Percentiles rank a stretch among this genome's conserved stretches.
These are phyloP conservation scores for Moricandia arvensis DNA, from an alignment of 345 rosid species.

Conservation along the genomic window DNA sequence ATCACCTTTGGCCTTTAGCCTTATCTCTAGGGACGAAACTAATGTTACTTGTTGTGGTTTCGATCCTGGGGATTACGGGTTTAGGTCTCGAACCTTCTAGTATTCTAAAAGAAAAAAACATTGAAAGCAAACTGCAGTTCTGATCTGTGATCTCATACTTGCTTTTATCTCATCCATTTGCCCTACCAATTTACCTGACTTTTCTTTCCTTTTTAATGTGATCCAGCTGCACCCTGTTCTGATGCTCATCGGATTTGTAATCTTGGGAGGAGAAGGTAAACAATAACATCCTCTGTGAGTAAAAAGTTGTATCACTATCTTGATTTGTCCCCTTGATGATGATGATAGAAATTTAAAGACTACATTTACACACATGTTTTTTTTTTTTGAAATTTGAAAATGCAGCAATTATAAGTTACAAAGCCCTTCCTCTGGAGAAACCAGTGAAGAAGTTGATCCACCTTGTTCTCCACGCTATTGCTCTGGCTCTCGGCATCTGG, in stretches of 20 bases:
- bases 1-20: too few relatives aligned
- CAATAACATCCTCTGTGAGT: background rate
- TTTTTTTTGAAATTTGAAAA: background rate
- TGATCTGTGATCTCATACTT: too few relatives aligned
- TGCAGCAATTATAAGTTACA: conserved; percentile 82
- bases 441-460: conserved; percentile 79
- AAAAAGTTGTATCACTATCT: background rate
- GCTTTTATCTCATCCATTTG: too few relatives aligned
- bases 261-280: conserved; percentile 94
- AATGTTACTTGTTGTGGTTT: too few relatives aligned
- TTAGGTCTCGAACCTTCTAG: too few relatives aligned
- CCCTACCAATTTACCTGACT: background rate
- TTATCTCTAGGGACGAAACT: too few relatives aligned
- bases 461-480: conserved; percentile 73
- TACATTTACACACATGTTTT: background rate
- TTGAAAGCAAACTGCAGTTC: too few relatives aligned
- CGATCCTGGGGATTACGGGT: too few relatives aligned
- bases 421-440: conserved; percentile 61
- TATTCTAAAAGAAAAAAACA: too few relatives aligned
- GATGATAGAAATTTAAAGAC: background rate
- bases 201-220: background rate
- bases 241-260: conserved; percentile 83
- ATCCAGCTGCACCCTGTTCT: conserved; percentile 85
- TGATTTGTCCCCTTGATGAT: background rate
- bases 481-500: conserved; percentile 65